A percentile compares a stretch with the other conserved stretches of the same genome.
Conservation (phyloP, 768 basidiomycete genomes). For the Boletus patriciae region DNA sequence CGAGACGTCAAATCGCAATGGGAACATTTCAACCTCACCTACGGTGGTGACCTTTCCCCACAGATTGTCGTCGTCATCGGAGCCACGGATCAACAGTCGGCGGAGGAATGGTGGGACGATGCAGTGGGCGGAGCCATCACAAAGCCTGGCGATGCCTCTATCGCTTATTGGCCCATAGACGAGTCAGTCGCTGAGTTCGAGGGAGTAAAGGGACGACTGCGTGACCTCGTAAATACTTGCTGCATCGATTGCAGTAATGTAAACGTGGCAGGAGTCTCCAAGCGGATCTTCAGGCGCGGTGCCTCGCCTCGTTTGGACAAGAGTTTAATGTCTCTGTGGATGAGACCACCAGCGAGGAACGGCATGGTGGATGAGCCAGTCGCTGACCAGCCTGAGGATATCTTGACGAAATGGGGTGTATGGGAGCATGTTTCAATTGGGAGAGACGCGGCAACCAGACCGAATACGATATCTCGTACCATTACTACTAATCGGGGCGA, state of each 20-base stretch:
- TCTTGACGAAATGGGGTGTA: constrained; percentile 23
- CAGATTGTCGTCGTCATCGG: constrained; percentile 24
- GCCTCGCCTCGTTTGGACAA: constrained; percentile 3
- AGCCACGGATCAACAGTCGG: constrained; percentile 16
- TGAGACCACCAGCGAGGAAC: not conserved
- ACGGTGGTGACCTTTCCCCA: constrained; percentile 28
- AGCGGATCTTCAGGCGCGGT: constrained; percentile 13
- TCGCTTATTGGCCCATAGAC: constrained; percentile 21
- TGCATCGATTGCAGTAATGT: constrained; percentile 28
- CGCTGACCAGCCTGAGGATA: constrained; percentile 10
- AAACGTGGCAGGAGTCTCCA: not conserved
- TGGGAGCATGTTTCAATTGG: constrained; percentile 18
- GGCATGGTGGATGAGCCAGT: not conserved
- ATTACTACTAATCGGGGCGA: not conserved
- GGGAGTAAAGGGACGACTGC: constrained; percentile 4
- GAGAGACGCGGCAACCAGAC: not conserved
- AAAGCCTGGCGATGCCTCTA: constrained; percentile 2
- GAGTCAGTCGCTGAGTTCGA: not conserved
- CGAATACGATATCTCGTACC: not conserved
- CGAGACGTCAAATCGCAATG: constrained; percentile 21
- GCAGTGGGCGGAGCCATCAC: not conserved
- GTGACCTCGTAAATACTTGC: constrained; percentile 15
- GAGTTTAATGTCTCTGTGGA: constrained; percentile 3
- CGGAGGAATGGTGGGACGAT: constrained; percentile 21
- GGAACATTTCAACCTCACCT: constrained; percentile 24